Conservation (phyloP, 108 stramenopile species). For the Cyclotella sp. region DNA sequence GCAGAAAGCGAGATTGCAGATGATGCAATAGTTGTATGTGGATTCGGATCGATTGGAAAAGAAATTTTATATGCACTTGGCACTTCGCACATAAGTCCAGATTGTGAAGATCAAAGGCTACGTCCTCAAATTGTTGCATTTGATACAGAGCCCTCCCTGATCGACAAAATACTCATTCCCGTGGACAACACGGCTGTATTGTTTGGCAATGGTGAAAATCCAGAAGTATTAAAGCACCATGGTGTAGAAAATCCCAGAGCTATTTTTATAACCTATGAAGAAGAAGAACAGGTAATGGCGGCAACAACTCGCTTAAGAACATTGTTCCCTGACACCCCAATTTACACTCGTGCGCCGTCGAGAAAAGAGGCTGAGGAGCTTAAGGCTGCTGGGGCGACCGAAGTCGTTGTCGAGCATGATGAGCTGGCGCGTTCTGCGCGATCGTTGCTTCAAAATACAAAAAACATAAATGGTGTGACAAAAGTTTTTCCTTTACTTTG, state of each 20-base stretch:
- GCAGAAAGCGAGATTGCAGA: slow-evolving; percentile 50
- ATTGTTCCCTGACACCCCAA: slow-evolving; percentile 55
- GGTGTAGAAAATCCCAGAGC: slow-evolving; percentile 62
- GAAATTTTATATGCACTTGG: slow-evolving; percentile 48
- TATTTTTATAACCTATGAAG: slow-evolving; percentile 68
- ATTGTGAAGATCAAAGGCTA: slow-evolving; percentile 4
- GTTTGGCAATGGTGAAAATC: slow-evolving; percentile 67
- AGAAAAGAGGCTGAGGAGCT: slow-evolving; percentile 55
- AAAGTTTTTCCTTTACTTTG: not conserved
- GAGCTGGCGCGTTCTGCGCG: slow-evolving; percentile 60
- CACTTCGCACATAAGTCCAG: slow-evolving; percentile 3
- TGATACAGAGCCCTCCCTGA: slow-evolving; percentile 55
- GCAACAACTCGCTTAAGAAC: slow-evolving; percentile 56
- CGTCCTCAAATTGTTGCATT: slow-evolving; percentile 65
- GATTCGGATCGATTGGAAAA: slow-evolving; percentile 64
- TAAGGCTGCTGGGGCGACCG: slow-evolving; percentile 59
- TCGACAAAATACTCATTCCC: slow-evolving; percentile 49
- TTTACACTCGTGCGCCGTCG: slow-evolving; percentile 57
- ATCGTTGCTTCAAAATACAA: slow-evolving; percentile 40
- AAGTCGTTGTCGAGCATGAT: slow-evolving; percentile 67
- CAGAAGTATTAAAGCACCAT: slow-evolving; percentile 55
- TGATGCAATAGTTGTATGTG: slow-evolving; percentile 73
- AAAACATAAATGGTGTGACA: slow-evolving; percentile 6
- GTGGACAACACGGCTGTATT: slow-evolving; percentile 44
- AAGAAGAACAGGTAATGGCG: slow-evolving; percentile 41